Evolutionary conservation across 805 yeast species (phyloP).

Genomic region (Candida boleticola): DNA sequence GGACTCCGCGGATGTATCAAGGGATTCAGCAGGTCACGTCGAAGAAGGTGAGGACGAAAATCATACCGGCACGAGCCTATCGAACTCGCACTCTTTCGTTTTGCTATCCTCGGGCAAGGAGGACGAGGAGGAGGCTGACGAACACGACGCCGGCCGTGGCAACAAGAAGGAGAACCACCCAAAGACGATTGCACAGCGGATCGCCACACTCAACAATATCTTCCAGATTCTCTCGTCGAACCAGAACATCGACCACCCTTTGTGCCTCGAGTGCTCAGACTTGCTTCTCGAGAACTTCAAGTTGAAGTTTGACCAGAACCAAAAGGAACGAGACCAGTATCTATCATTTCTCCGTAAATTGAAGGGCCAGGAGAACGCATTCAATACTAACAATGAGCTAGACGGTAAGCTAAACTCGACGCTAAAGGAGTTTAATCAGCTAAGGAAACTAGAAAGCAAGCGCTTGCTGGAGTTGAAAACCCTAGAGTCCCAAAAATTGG

Average conservation of each 20-base stretch:
- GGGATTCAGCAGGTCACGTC: conserved; percentile 1
- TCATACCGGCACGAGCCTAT: conserved; percentile 6
- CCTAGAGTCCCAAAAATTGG: conserved; percentile 42
- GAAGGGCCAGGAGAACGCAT: conserved; percentile 32
- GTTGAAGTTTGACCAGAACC: conserved; percentile 65
- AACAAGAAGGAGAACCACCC: background rate
- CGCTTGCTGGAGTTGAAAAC: conserved; percentile 29
- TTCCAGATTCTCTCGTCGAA: conserved; percentile 68
- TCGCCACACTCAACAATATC: conserved; percentile 57
- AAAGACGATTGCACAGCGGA: conserved; percentile 44
- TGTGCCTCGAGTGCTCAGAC: conserved; percentile 83
- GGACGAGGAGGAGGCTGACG: background rate
- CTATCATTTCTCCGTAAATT: conserved; percentile 69
- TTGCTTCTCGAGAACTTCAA: conserved; percentile 62
- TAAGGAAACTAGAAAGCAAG: conserved; percentile 38
- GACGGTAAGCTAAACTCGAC: conserved; percentile 44
- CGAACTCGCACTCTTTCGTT: conserved; percentile 16
- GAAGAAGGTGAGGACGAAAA: conserved; percentile 7
- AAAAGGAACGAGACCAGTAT: conserved; percentile 77
- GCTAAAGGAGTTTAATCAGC: conserved; percentile 41
- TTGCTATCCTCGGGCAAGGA: conserved; percentile 7
- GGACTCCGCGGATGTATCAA: background rate
- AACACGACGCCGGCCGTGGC: conserved; percentile 2
- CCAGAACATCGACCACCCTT: conserved; percentile 77
- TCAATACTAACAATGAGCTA: conserved; percentile 11